Conservation (phyloP, 78 protist genomes). For the Dictyostelium intermedium region DNA sequence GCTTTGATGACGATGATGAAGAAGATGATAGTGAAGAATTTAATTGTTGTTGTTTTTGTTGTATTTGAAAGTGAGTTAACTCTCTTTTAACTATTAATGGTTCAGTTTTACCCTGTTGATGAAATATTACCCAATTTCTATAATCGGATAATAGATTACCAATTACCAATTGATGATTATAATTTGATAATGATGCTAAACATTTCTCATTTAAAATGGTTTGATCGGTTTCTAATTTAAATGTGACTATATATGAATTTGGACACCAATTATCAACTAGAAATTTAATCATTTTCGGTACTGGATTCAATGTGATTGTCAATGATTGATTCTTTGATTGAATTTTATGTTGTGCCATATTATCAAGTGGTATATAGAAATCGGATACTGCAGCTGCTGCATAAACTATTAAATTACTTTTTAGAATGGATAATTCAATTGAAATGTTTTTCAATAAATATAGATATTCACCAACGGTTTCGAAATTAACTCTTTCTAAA, state of each 20-base stretch:
- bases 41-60: not conserved
- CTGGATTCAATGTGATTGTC: constrained; percentile 49
- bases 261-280: constrained; percentile 71
- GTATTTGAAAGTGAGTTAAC: not conserved
- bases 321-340: constrained; percentile 73
- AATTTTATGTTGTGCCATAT: constrained; percentile 79
- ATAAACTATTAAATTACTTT: constrained; percentile 54
- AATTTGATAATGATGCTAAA: constrained; percentile 13
- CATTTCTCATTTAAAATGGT: constrained; percentile 59
- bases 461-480: constrained; percentile 84
- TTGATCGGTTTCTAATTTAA: constrained; percentile 87
- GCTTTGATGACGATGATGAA: not conserved
- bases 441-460: constrained; percentile 37
- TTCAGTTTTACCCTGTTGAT: not conserved
- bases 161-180: constrained; percentile 78
- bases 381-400: constrained; percentile 91
- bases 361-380: constrained; percentile 80
- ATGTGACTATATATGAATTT: constrained; percentile 66
- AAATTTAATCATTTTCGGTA: constrained; percentile 58
- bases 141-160: constrained; percentile 77
- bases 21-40: not conserved
- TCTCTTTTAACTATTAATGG: not conserved
- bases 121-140: constrained; percentile 60
- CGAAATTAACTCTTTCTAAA: constrained; percentile 55
- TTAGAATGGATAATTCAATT: not conserved